Base-by-base conservation (phyloP, 139 green algal genomes). In the Chlorella sorokiniana region DNA sequence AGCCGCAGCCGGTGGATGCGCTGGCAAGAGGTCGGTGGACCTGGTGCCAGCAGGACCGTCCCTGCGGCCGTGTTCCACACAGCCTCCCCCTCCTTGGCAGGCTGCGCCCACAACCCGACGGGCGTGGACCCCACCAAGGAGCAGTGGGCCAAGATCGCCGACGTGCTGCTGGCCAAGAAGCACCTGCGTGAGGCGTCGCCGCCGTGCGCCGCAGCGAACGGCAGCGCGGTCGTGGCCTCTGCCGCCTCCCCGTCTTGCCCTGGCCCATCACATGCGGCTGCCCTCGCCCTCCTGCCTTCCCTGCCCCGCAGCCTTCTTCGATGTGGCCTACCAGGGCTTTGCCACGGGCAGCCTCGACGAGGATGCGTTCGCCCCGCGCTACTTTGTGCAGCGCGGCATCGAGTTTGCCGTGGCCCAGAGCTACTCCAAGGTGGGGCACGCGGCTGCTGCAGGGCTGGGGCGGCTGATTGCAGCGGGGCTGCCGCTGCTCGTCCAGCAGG, bases 41-140 rank as follows among this genome's bases (percentile, higher is more conserved):
- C n/a, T n/a, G n/a, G n/a, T n/a, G n/a, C n/a, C n/a, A n/a, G n/a
- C n/a, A n/a, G n/a, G n/a, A n/a, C n/a, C n/a, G n/a, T n/a, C n/a
- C n/a, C n/a, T n/a, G n/a, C n/a, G n/a, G n/a, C n/a, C n/a, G n/a
- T n/a, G 48, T 59, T 59, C 48, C 11, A 59, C 48, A 59, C 67
- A 37, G 6, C 37, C 65, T 23, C 40, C 40, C 54, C 38, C 40
- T 74, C 29, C 22, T 38, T 35, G 33, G 29, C 87, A 95, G 93
- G 94, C 31, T 99, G 96, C 82, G 96, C 96, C 14, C 96, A 99
- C 90, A 99, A 99, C 91, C 96, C 96, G 42, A 99, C 96, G 2
- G 97, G 97, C 62, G 92, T 99, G 31, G 97, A 99, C 89, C 97
- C 97, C 63, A 98, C 94, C 20, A 61, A 78, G 20, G 95, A 98